A percentile compares a stretch with the other conserved stretches of the same genome.
phyloP scores from a whole-genome alignment of 2,329 filamentous ascomycete genomes.

The Pseudopyrenochaeta lycopersici region DNA sequence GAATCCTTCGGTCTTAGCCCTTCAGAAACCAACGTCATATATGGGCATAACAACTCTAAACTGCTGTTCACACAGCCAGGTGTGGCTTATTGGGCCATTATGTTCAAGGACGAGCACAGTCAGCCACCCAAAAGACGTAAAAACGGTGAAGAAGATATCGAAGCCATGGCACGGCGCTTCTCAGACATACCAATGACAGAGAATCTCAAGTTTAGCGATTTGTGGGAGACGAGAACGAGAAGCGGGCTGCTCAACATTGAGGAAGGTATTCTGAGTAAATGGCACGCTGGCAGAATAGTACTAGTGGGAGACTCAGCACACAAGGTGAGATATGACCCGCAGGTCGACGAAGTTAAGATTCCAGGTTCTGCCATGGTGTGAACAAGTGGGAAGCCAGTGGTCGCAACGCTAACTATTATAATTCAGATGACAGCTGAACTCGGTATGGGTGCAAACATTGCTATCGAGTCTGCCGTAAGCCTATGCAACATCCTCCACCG shows the following conservation, averaged over 20 bases:
- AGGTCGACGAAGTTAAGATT: too few relatives aligned
- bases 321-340: conserved; percentile 39
- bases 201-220: conserved; percentile 42
- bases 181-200: conserved; percentile 36
- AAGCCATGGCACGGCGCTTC: conserved; percentile 34
- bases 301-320: conserved; percentile 55
- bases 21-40: conserved; percentile 31
- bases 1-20: conserved; percentile 34
- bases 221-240: conserved; percentile 38
- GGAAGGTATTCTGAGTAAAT: conserved; percentile 52
- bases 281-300: conserved; percentile 52
- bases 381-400: too few relatives aligned
- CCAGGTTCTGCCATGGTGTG: too few relatives aligned
- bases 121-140: conserved; percentile 14
- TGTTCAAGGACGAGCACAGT: conserved; percentile 16
- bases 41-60: conserved; percentile 32
- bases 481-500: conserved; percentile 25
- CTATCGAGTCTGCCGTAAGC: conserved; percentile 26
- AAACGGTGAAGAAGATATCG: conserved; percentile 34
- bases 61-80: conserved; percentile 36
- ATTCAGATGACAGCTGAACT: conserved; percentile 28
- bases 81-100: conserved; percentile 15
- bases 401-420: background rate
- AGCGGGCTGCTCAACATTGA: conserved; percentile 39
- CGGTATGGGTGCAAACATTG: conserved; percentile 29